Base-by-base conservation (phyloP, 495 filamentous ascomycete species). In the Lineolata rhizophorae region DNA sequence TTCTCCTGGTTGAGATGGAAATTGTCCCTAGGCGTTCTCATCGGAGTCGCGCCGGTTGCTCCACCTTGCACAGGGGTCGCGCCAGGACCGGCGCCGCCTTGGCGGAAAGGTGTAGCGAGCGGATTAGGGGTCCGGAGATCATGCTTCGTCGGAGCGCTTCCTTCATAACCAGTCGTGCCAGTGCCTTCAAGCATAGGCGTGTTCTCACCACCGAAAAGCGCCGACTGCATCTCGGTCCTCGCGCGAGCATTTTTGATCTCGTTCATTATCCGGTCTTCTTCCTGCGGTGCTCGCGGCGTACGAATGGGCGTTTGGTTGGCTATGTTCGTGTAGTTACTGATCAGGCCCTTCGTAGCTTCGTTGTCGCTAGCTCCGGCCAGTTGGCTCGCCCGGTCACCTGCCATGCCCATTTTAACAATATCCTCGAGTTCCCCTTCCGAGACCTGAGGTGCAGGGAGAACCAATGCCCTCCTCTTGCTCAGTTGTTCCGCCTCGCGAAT, bases 381-480 rank as follows among this genome's bases (percentile, higher is more conserved):
- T 30, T 62, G 58, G 45, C 70, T 80, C n/a, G 84, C 87, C 38
- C 73, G 74, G 41, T 93, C 82, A 21, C 82, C 87, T 30, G 81
- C 67, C 72, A 92, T 76, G 18, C 87, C 90, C 82, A 94, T 90
- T 53, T 97, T 97, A 27, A 97, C 83, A 47, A 97, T 94, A 45
- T 92, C 83, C 48, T 97, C 87, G 41, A 97, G 64, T 52, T 97
- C 87, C 20, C 69, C 61, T 41, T 95, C 87, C 47, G 74, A 70
- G 34, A 97, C 83, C 55, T 97, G 87, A 13, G 87, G 87, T 3
- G 72, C 58, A 6, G 87, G 87, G 22, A 97, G 58, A 21, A 70
- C 67, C 27, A 97, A 61, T 12, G 70, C 53, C 34, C 81, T 64
- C 32, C 87, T 67, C 52, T 92, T 95, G 59, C 76, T 92, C 50